Base-by-base conservation (phyloP, 2,329 filamentous ascomycete species). In the Parafenestella ontariensis region DNA sequence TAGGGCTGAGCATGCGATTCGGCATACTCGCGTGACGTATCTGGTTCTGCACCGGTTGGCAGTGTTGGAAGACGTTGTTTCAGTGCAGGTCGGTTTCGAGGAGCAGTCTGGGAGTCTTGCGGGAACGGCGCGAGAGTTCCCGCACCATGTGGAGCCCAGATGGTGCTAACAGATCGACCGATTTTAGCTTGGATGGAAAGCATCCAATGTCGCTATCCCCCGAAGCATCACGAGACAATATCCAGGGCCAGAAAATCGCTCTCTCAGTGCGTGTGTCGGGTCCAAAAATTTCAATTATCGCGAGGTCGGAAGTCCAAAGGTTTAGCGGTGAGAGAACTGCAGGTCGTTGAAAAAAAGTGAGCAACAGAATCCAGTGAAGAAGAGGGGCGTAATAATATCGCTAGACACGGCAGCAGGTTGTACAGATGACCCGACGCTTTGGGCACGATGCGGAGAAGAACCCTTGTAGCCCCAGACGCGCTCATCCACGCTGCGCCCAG, bases 391-490 rank as follows among this genome's bases (percentile, higher is more conserved):
- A 63, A 68, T 65, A 66, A 65, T 66, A 64, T 62, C 49, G 56
- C 52, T 41, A 28, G 55, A 51, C 41, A 55, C 44, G 43, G 45
- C 24, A 50, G 55, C 48, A 56, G 56, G 52, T 49, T 43, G 48
- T 42, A 43, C 66, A 58, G 62, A 65, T 69, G 69, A 70, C 68
- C 69, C 70, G 63, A 56, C 56, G 62, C 60, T 58, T 55, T 63
- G 68, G 69, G 58, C 65, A 64, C 54, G 48, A 64, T 60, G 66
- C 66, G 68, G 70, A 70, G 70, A 70, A 71, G 65, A 61, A 65
- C 58, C 66, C 57, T 51, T 54, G 46, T 53, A 54, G 49, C 65
- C 62, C 64, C 58, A 61, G 65, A 61, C 41, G 59, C 31, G 31
- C 61, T 52, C 54, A 58, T 52, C 56, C 63, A 55, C 58, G 40